Evolutionary conservation across 106 monocot genomes (phyloP).

Genomic region (Dendrobium nobile): DNA sequence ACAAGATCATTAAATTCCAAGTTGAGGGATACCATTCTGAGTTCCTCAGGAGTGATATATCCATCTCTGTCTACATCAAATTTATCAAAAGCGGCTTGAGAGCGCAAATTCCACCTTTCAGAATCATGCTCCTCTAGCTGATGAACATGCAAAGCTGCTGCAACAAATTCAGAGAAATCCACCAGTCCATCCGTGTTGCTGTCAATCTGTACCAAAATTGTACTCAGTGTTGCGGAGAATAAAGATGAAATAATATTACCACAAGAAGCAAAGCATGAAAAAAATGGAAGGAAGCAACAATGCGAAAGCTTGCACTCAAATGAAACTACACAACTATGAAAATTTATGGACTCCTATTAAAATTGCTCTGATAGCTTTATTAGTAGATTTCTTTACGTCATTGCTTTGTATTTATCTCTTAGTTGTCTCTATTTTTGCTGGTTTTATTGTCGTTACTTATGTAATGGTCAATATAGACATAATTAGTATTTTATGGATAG

Average conservation of each 20-base stretch:
- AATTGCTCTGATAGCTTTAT: no score
- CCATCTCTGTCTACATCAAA: slow-evolving; percentile 90
- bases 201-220: slow-evolving; percentile 50
- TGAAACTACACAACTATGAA: no score
- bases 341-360: no score
- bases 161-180: slow-evolving; percentile 90
- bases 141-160: slow-evolving; percentile 78
- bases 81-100: slow-evolving; percentile 77
- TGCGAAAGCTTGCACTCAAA: no score
- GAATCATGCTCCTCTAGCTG: slow-evolving; percentile 80
- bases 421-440: no score
- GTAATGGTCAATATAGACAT: no score
- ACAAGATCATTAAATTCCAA: background rate
- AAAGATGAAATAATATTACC: background rate
- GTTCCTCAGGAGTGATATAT: slow-evolving; percentile 88
- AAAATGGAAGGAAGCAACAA: background rate
- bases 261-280: background rate
- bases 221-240: background rate
- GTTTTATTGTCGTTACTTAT: no score
- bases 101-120: slow-evolving; percentile 60
- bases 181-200: slow-evolving; percentile 95
- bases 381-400: no score
- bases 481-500: no score
- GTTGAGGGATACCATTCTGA: slow-evolving; percentile 57
- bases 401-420: no score